Evolutionary conservation across 768 basidiomycete species (phyloP), one percentile per base, ranked within the genome.

Genomic region (Hygrophorus pudorinus): DNA sequence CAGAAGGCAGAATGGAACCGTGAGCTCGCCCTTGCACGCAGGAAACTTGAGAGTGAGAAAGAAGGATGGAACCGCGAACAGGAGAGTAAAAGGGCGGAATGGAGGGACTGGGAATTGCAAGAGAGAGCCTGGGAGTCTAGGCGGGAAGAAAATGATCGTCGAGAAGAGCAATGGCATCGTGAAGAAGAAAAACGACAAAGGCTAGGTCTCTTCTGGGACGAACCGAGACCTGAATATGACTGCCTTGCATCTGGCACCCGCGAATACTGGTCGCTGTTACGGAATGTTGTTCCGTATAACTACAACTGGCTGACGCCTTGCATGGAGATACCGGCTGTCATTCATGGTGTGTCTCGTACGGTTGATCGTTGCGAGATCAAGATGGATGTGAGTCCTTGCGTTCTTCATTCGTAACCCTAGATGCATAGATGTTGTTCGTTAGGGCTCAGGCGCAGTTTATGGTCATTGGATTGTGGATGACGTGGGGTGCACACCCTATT

Each of bases 111-210:
- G 38, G 38, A 40, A 14, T 8, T 18, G 5, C 2, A 18, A 40
- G 8, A 18, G 38, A 40, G n/a, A 40, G 17, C 3, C 24, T 24
- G 24, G 24, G 7, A 24, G 24, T 3, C 20, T 9, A 40, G 17
- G 38, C 38, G 20, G n/a, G 38, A 18, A 21, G 17, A 14, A n/a
- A 17, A 40, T 18, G 14, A 21, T 40, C 38, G n/a, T 16, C 38
- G 38, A 17, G 38, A 40, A 21, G 38, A 40, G n/a, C 38, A 40
- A 28, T 40, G 38, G 38, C 38, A 40, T n/a, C 38, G 27, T 40
- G 38, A 40, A 20, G 38, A 40, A 40, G 38, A 40, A 21, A 17
- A 20, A 21, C 38, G 38, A 18, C 8, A 40, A 21, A 20, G 38
- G 38, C n/a, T 40, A 14, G 38, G 38, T 18, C 38, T 40, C 24